A percentile compares a stretch with the other conserved stretches of the same genome.
These are phyloP conservation scores for Ramicandelaber brevisporus DNA, from an alignment of 192 early-diverging fungal species.

Conservation along the genomic window DNA sequence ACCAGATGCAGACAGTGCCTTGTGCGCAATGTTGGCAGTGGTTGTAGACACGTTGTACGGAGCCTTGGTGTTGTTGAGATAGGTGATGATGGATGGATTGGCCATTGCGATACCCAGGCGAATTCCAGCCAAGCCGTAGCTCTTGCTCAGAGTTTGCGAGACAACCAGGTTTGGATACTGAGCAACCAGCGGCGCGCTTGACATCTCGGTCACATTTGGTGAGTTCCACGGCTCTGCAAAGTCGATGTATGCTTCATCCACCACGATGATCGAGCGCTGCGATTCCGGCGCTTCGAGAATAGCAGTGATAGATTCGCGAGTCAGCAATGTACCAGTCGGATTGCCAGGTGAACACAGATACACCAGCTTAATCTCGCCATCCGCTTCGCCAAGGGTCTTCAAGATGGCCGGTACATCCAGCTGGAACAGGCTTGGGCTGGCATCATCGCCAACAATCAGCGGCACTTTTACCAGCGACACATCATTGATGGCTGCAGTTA, in stretches of 20 bases:
- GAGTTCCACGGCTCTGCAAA: slow-evolving; percentile 57
- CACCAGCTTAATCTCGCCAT: slow-evolving; percentile 66
- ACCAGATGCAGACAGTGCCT: slow-evolving; percentile 48
- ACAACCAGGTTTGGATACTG: slow-evolving; percentile 87
- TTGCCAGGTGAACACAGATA: slow-evolving; percentile 98
- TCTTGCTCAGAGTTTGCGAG: slow-evolving; percentile 94
- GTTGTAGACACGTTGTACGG: slow-evolving; percentile 94
- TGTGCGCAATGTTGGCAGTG: slow-evolving; percentile 46
- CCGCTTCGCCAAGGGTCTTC: slow-evolving; percentile 23
- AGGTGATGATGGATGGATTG: slow-evolving; percentile 45
- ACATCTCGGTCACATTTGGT: slow-evolving; percentile 31
- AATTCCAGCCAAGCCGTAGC: slow-evolving; percentile 94
- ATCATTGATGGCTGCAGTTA: slow-evolving; percentile 85
- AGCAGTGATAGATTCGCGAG: slow-evolving; percentile 30
- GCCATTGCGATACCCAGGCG: slow-evolving; percentile 71
- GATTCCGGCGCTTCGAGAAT: slow-evolving; percentile 36
- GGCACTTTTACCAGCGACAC: slow-evolving; percentile 67
- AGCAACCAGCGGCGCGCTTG: slow-evolving; percentile 46
- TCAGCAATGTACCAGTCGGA: slow-evolving; percentile 74
- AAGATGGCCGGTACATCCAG: slow-evolving; percentile 15
- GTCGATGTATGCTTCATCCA: slow-evolving; percentile 98
- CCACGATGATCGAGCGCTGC: slow-evolving; percentile 77
- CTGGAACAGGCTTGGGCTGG: slow-evolving; percentile 23
- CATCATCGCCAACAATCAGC: slow-evolving; percentile 42
- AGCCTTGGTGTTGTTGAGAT: slow-evolving; percentile 95